Conservation (phyloP, 2,329 filamentous ascomycete genomes). For the Tolypocladium pustulatum region DNA sequence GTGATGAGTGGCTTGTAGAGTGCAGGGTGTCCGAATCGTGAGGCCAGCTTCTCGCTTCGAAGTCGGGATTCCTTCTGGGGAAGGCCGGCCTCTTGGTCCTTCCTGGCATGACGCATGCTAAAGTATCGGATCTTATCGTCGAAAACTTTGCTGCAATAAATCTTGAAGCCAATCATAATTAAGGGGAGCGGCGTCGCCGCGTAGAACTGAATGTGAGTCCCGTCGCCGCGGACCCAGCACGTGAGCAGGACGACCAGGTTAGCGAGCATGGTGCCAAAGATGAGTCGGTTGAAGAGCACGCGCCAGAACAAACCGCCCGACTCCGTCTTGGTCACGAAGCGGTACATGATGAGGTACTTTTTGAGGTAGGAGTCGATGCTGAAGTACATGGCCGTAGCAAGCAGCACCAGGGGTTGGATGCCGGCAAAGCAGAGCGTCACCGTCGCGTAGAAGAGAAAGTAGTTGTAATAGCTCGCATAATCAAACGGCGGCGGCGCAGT, state of each 20-base stretch:
- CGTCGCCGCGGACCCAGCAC: slow-evolving; percentile 57
- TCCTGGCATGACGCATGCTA: slow-evolving; percentile 50
- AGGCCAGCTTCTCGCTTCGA: slow-evolving; percentile 59
- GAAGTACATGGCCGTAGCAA: slow-evolving; percentile 85
- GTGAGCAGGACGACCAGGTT: slow-evolving; percentile 71
- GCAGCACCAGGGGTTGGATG: slow-evolving; percentile 78
- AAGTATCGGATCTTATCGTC: slow-evolving; percentile 77
- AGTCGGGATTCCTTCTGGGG: slow-evolving; percentile 40
- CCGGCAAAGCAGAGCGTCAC: slow-evolving; percentile 77
- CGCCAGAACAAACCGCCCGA: slow-evolving; percentile 92
- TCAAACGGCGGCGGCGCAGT: slow-evolving; percentile 90
- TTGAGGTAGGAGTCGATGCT: slow-evolving; percentile 77
- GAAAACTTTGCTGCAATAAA: slow-evolving; percentile 67
- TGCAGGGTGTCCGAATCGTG: slow-evolving; percentile 81
- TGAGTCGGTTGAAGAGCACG: slow-evolving; percentile 80
- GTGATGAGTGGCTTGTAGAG: slow-evolving; percentile 83
- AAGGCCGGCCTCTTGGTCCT: slow-evolving; percentile 29
- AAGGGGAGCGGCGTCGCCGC: slow-evolving; percentile 66
- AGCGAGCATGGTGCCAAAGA: slow-evolving; percentile 70
- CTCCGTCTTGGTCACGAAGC: slow-evolving; percentile 94
- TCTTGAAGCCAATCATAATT: slow-evolving; percentile 73
- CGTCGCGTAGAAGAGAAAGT: slow-evolving; percentile 89
- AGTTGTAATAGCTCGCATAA: slow-evolving; percentile 96
- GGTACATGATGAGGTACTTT: slow-evolving; percentile 90
- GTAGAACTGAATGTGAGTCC: slow-evolving; percentile 48